Base-by-base conservation (phyloP, 1,284 basidiomycete species). In the Fomitopsis pinicola region DNA sequence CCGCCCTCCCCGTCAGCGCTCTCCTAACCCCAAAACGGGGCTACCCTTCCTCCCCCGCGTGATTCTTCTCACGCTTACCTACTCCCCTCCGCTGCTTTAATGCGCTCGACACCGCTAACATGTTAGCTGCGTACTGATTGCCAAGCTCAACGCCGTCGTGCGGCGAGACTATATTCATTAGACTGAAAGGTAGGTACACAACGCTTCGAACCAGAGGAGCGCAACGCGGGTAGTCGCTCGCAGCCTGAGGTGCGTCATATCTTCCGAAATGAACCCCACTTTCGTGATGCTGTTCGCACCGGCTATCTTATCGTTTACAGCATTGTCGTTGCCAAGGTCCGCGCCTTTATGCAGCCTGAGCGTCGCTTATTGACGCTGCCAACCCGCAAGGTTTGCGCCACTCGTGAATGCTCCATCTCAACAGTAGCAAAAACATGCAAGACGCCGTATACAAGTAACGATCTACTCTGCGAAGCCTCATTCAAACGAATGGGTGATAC, bases 11-110 rank as follows among this genome's bases (percentile, higher is more conserved):
- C 10, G 14, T 12, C 15, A 26, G 48, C 48, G 48, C 48, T 50
- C 48, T 54, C 52, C 52, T 54, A 54, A 54, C 38, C 52, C 52
- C 35, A 54, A 40, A 54, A 54, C 52, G 52, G 52, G 52, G 38
- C 52, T 54, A 33, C 38, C n/a, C n/a, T n/a, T n/a, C 38, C 42
- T 44, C n/a, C 42, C 10, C 45, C 45, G 45, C 45, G 45, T 46
- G 45, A 28, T 50, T 33, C 22, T 22, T 33, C 48, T 33, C 48
- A 50, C 48, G 48, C 28, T 9, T 28, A 5, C 48, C 28, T 14
- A 1, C 28, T 33, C 30, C 10, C 48, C 10, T 33, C 14, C 48
- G 30, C 48, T 30, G 42, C 42, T 15, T n/a, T n/a, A n/a, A n/a
- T n/a, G n/a, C n/a, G 30, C 42, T 19, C 42, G 17, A 22, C 42